Percentiles rank a stretch among this genome's conserved stretches.
phyloP scores from a whole-genome alignment of 202 grass and related monocot species.

The Zizania palustris region DNA sequence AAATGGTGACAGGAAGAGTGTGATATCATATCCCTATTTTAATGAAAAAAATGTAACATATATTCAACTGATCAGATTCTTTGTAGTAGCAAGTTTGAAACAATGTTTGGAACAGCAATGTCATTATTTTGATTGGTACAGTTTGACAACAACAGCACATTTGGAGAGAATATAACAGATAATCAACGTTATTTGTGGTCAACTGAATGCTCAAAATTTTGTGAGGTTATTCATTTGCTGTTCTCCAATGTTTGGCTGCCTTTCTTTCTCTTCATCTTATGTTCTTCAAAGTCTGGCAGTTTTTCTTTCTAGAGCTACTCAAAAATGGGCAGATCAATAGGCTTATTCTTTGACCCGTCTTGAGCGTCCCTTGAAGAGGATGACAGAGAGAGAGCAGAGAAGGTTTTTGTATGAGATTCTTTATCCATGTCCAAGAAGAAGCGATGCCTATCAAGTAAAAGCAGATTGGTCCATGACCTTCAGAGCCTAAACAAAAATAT shows the following conservation, averaged over 20 bases:
- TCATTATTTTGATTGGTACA: slow-evolving; percentile 36
- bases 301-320: slow-evolving; percentile 46
- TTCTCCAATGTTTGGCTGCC: background rate
- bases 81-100: slow-evolving; percentile 1
- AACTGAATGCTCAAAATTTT: slow-evolving; percentile 26
- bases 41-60: background rate
- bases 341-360: slow-evolving; percentile 38
- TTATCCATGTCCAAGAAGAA: slow-evolving; percentile 87
- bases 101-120: background rate
- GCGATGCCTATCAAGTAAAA: slow-evolving; percentile 57
- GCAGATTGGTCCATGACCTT: background rate
- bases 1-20: background rate
- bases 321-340: slow-evolving; percentile 85
- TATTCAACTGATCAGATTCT: slow-evolving; percentile 1
- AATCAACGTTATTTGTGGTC: background rate
- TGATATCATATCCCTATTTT: background rate
- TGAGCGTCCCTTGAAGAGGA: slow-evolving; percentile 36
- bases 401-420: slow-evolving; percentile 53
- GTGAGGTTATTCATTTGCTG: slow-evolving; percentile 7
- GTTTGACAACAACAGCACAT: background rate
- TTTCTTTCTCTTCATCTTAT: background rate
- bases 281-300: no score
- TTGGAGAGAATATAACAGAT: background rate
- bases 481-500: background rate
- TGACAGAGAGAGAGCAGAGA: slow-evolving; percentile 34